Percentiles rank a stretch among this genome's conserved stretches.
phyloP scores from a whole-genome alignment of 2,329 filamentous ascomycete genomes.

The Talaromyces sp. region DNA sequence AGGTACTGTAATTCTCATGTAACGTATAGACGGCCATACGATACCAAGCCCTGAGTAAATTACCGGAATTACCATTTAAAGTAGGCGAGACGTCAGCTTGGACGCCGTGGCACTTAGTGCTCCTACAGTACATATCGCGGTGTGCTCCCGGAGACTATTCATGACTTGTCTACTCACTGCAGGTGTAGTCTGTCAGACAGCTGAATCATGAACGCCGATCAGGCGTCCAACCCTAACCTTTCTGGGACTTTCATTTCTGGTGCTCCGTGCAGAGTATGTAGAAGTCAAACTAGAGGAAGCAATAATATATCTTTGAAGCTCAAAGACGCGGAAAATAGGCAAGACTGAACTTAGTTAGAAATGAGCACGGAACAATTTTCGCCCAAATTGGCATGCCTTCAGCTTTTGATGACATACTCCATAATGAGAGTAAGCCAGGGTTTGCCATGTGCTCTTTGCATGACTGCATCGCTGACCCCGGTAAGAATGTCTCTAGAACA shows the following conservation, averaged over 20 bases:
- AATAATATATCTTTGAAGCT: background rate
- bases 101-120: background rate
- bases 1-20: background rate
- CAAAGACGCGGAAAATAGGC: background rate
- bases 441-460: background rate
- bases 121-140: background rate
- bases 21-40: background rate
- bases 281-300: background rate
- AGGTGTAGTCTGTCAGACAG: background rate
- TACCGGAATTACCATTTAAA: background rate
- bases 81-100: background rate
- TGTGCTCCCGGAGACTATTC: background rate
- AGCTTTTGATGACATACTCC: background rate
- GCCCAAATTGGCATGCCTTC: background rate
- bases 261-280: background rate
- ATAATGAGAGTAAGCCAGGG: background rate
- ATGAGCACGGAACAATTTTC: background rate
- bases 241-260: background rate
- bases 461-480: background rate
- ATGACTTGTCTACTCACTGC: no score
- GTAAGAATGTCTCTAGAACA: conserved; percentile 5
- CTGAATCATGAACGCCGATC: background rate
- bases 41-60: background rate
- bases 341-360: background rate
- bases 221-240: conserved; percentile 1